phyloP scores from a whole-genome alignment of 495 filamentous ascomycete genomes.

The Hypoxylon rickii region DNA sequence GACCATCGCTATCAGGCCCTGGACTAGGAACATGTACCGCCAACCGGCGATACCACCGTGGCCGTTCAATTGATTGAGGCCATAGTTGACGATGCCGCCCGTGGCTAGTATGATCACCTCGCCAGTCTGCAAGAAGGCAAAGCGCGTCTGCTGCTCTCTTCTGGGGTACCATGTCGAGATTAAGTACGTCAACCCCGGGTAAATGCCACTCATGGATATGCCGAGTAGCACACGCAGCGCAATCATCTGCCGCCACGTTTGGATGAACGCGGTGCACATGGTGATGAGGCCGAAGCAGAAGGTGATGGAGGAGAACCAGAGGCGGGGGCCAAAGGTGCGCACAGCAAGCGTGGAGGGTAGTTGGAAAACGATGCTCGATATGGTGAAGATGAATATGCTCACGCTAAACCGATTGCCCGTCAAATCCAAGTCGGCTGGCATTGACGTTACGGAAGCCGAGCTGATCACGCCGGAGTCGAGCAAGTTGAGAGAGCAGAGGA shows the following conservation, averaged over 20 bases:
- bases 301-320: slow-evolving; percentile 72
- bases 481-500: slow-evolving; percentile 73
- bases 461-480: slow-evolving; percentile 79
- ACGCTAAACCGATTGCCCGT: slow-evolving; percentile 70
- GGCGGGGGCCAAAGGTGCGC: slow-evolving; percentile 66
- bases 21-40: slow-evolving; percentile 79
- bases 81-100: slow-evolving; percentile 73
- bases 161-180: slow-evolving; percentile 77
- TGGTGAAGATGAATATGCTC: slow-evolving; percentile 79
- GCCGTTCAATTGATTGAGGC: slow-evolving; percentile 67
- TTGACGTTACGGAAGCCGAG: slow-evolving; percentile 74
- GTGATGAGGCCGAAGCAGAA: slow-evolving; percentile 73
- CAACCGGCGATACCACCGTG: slow-evolving; percentile 65
- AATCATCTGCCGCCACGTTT: slow-evolving; percentile 76
- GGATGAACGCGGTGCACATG: slow-evolving; percentile 70
- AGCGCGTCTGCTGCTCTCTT: slow-evolving; percentile 73
- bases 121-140: slow-evolving; percentile 72
- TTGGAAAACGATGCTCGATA: slow-evolving; percentile 75
- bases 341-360: slow-evolving; percentile 74
- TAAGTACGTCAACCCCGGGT: slow-evolving; percentile 66
- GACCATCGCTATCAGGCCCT: slow-evolving; percentile 64
- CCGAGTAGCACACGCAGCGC: slow-evolving; percentile 72
- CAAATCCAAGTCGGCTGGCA: slow-evolving; percentile 68
- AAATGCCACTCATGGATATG: slow-evolving; percentile 70
- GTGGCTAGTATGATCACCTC: slow-evolving; percentile 71